These are phyloP conservation scores for Eucalyptus tenuipes DNA, from an alignment of 345 rosid species.

Conservation along the genomic window DNA sequence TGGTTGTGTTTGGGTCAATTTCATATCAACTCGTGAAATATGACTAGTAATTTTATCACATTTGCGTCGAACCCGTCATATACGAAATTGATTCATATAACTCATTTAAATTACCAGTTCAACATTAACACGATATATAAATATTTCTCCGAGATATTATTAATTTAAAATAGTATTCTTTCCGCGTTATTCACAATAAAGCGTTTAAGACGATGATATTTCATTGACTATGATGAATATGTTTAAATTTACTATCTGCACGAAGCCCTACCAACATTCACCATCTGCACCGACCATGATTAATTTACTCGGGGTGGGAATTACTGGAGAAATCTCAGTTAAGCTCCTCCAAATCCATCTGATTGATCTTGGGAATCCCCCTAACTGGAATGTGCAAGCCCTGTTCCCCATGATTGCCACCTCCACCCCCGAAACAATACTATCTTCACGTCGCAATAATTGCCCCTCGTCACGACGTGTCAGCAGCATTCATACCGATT, in stretches of 20 bases:
- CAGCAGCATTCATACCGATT: background rate
- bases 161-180: fast-evolving
- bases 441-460: background rate
- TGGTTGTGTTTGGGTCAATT: fast-evolving
- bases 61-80: fast-evolving
- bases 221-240: background rate
- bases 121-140: background rate
- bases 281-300: background rate
- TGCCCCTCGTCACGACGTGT: background rate
- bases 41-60: fast-evolving
- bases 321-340: background rate
- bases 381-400: background rate
- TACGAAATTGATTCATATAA: background rate
- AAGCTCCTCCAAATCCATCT: background rate
- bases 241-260: no score
- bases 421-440: background rate
- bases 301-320: background rate
- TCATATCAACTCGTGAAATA: background rate
- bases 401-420: background rate
- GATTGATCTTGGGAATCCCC: background rate
- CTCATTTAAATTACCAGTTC: background rate
- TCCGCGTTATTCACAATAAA: background rate
- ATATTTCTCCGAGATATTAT: background rate
- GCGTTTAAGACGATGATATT: background rate
- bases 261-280: background rate